A percentile compares a stretch with the other conserved stretches of the same genome.
These are phyloP conservation scores for Plasmodium yoelii DNA, from an alignment of 169 alveolate genomes.

Conservation along the genomic window DNA sequence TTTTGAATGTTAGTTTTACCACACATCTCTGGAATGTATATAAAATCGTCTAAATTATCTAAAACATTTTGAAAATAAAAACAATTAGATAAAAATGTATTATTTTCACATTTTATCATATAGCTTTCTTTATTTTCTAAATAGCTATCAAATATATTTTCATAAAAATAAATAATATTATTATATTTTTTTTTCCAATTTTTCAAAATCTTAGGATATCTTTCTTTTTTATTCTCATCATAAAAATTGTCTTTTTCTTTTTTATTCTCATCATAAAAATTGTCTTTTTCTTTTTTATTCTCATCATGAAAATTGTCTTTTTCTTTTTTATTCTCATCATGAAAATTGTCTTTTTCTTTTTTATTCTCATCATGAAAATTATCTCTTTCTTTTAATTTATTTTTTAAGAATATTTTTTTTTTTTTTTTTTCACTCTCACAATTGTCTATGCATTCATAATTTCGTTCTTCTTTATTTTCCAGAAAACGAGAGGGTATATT, in stretches of 20 bases:
- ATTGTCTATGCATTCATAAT: neutral
- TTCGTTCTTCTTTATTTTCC: neutral
- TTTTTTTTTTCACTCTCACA: neutral
- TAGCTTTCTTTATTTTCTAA: conserved; percentile 34
- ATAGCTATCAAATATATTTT: conserved; percentile 38
- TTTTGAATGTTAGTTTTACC: no score
- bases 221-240: neutral
- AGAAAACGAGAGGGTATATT: neutral
- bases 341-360: neutral
- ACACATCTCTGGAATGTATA: neutral
- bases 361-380: neutral
- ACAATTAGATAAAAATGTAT: conserved; percentile 34
- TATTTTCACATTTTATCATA: conserved; percentile 24
- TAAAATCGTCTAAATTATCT: conserved; percentile 19
- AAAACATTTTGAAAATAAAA: conserved; percentile 30
- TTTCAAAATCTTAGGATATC: neutral
- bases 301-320: neutral
- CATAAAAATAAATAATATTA: conserved; percentile 24
- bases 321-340: neutral
- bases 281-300: neutral
- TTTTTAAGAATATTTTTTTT: conserved; percentile 9
- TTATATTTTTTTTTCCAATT: conserved; percentile 3
- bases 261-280: neutral
- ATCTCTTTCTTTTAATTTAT: neutral
- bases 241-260: no score